Evolutionary conservation across 306 rosid species (phyloP), one percentile per base, ranked within the genome.

Genomic region (Dicorynia guianensis): DNA sequence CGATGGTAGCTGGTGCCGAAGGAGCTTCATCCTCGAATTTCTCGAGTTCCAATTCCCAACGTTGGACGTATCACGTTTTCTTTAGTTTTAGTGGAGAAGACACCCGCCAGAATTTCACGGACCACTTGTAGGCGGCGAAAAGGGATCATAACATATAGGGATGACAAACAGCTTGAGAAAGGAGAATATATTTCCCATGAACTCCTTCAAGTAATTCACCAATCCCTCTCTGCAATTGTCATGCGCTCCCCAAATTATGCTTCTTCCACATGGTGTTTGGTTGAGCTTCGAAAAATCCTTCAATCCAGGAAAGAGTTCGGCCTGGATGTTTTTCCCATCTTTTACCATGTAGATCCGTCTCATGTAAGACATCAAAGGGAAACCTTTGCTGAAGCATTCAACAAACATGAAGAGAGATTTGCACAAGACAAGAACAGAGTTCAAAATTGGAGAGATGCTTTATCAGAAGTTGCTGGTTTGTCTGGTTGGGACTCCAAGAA

Each of bases 61-160:
- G 7, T 14, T 57, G 74, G 74, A 81, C 15, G 0, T 56, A 63
- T 14, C 69, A 70, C 8, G 75, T 70, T 35, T 76, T 81, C 19
- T 14, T 81, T 14, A 81, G 75, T 40, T 81, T 81, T 33, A 42
- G 75, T n/a, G 85, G 81, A 63, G 52, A 59, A 17, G 79, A 73
- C 8, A 73, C 79, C 2, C 49, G 75, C 11, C 59, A 30, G 43
- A 6, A 17, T 13, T 80, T 80, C 48, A 48, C 66, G 18, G 75
- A 67, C 30, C 79, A 67, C 42, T 72, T 80, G 6, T 39, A 72
- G 15, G 9, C 57, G 2, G 3, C 1, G 13, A 8, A n/a, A 13
- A 6, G 75, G 70, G 20, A 25, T 44, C 40, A 44, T 3, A 20
- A 20, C 66, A 33, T 80, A 59, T 57, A 80, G 36, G 4, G 76